Evolutionary conservation across 345 rosid genomes (phyloP).

Genomic region (Mercurialis annua): DNA sequence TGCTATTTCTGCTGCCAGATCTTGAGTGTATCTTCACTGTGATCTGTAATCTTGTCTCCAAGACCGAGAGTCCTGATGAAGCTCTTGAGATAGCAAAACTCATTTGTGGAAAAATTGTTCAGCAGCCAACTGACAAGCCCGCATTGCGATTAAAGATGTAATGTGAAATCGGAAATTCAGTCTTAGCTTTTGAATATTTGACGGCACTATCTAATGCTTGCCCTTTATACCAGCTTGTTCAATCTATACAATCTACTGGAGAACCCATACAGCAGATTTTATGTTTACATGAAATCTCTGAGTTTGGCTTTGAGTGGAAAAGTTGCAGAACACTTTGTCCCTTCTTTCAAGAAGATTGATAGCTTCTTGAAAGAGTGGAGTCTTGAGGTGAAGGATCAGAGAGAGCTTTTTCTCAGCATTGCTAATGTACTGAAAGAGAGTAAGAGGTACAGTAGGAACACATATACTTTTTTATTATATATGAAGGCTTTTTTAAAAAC

Average conservation of each 20-base stretch:
- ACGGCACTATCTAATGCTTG: conserved; percentile 18
- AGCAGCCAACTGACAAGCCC: conserved; percentile 84
- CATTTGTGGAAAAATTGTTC: conserved; percentile 67
- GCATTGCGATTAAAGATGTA: conserved; percentile 90
- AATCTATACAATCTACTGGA: conserved; percentile 85
- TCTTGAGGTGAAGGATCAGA: conserved; percentile 70
- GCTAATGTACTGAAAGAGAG: conserved; percentile 69
- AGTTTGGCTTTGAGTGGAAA: conserved; percentile 69
- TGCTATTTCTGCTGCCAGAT: conserved; percentile 43
- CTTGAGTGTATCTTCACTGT: conserved; percentile 93
- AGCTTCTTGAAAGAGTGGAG: conserved; percentile 95
- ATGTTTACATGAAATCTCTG: conserved; percentile 76
- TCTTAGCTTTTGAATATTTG: conserved; percentile 7
- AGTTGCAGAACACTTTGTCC: conserved; percentile 60
- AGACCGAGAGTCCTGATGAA: conserved; percentile 54
- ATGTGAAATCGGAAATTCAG: conserved; percentile 1
- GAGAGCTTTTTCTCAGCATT: conserved; percentile 70
- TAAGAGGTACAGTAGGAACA: conserved; percentile 50
- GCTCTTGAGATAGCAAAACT: conserved; percentile 73
- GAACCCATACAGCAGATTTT: conserved; percentile 58
- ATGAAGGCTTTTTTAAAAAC: neutral
- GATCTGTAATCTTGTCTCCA: conserved; percentile 80
- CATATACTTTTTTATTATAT: neutral
- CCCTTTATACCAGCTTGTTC: conserved; percentile 67
- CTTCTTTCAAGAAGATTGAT: conserved; percentile 79